Base-by-base conservation (phyloP, 352 stramenopile genomes). In the Phytophthora cactorum region DNA sequence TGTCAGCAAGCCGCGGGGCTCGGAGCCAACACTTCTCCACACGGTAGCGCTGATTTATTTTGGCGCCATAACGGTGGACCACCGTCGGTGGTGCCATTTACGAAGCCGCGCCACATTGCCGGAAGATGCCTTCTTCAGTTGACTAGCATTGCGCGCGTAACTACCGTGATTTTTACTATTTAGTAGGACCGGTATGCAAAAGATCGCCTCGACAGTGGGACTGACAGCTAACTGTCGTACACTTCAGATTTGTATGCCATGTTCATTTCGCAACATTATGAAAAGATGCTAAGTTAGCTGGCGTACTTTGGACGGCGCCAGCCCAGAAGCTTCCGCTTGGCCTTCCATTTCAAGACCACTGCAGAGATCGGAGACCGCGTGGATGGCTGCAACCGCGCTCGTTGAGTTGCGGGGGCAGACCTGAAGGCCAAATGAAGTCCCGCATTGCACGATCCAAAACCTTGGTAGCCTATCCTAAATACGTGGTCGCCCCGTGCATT, bases 281-380 rank as follows among this genome's bases (percentile, higher is more conserved):
- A 72, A 46, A 52, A 52, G 65, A 67, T 75, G 55, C 55, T 36
- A 74, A 73, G 65, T 71, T 72, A 67, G 59, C 53, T 77, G 65
- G 39, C 69, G 65, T 77, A 60, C 65, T 31, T 50, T 65, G 36
- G 22, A 17, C 49, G 25, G 65, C 65, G 52, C 8, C 43, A 68
- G 70, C 66, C 50, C 17, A 70, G 70, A 77, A 72, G 55, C 36
- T 74, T 77, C 59, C n/a, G 27, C 32, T 49, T 22, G 29, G 27
- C 31, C 27, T 52, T 61, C 52, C 31, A 22, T 28, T 50, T 32
- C 12, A 49, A 29, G 56, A 54, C 14, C 7, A 60, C 52, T 8
- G 14, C n/a, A 43, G 36, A 52, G 49, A 45, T 60, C 38, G 36
- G 55, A 67, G n/a, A 51, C 28, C 43, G 38, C 52, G n/a, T 41